Conservation (phyloP, 495 filamentous ascomycete species). For the Entonaema liquescens region DNA sequence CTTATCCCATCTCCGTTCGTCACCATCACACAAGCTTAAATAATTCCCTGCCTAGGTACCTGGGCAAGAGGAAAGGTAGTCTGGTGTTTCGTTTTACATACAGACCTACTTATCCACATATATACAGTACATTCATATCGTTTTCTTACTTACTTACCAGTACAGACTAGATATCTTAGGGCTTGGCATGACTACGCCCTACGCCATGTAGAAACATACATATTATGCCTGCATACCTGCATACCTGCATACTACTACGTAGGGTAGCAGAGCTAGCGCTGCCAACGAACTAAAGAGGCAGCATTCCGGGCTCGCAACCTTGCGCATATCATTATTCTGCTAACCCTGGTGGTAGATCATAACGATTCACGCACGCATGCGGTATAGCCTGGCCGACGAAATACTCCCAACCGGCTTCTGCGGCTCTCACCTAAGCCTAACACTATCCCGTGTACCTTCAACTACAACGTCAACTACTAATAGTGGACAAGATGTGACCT, state of each 20-base stretch:
- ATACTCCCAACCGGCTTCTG: conserved; percentile 18
- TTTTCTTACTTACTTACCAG: not conserved
- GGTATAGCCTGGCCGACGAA: not conserved
- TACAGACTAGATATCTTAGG: not conserved
- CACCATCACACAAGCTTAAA: not conserved
- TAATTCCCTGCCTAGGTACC: not conserved
- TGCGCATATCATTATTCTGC: not conserved
- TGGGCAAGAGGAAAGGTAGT: not conserved
- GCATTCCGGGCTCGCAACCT: not conserved
- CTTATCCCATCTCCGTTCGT: not conserved
- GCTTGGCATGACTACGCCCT: not conserved
- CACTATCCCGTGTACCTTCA: not conserved
- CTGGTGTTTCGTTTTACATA: not conserved
- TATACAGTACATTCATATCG: not conserved
- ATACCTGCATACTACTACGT: not conserved
- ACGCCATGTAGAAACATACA: not conserved
- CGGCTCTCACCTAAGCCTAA: conserved; percentile 33
- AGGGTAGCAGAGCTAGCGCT: not conserved
- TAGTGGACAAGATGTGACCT: too few relatives aligned
- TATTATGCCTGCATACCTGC: not conserved
- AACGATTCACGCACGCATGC: not conserved
- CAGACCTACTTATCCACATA: not conserved
- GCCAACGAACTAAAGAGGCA: conserved; percentile 1
- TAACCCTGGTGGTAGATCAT: not conserved
- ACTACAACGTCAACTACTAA: not conserved